Conservation (phyloP, 257 asterid species). For the Hygrophila difformis region DNA sequence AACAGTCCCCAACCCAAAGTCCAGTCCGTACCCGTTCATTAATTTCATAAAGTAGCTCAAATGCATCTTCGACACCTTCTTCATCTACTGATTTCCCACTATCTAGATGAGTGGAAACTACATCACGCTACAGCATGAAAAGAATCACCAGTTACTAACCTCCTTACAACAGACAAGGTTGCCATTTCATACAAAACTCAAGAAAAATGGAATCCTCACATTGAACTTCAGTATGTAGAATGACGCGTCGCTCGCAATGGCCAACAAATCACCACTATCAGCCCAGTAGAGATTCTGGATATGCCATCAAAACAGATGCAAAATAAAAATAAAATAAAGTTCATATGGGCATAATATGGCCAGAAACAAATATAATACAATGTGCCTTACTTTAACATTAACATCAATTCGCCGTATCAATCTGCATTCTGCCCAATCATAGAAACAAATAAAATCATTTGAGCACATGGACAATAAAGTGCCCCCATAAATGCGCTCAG, state of each 20-base stretch:
- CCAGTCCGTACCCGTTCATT: conserved; percentile 96
- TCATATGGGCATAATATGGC: conserved; percentile 3
- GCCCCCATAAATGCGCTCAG: conserved; percentile 87
- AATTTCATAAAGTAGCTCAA: conserved; percentile 86
- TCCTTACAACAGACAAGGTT: conserved; percentile 4
- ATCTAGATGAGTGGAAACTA: conserved; percentile 84
- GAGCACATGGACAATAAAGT: conserved; percentile 81
- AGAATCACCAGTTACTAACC: conserved; percentile 12
- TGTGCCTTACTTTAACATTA: conserved; percentile 63
- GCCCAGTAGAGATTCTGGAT: conserved; percentile 94
- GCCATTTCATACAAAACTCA: conserved; percentile 13
- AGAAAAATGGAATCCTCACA: conserved; percentile 31
- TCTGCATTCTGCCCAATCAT: conserved; percentile 93
- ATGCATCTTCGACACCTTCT: conserved; percentile 95
- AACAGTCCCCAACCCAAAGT: conserved; percentile 97
- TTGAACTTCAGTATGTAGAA: conserved; percentile 76
- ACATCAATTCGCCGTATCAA: conserved; percentile 87
- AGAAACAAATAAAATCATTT: conserved; percentile 82
- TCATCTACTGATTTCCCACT: conserved; percentile 86
- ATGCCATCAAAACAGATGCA: conserved; percentile 13
- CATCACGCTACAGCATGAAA: conserved; percentile 66
- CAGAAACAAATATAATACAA: conserved; percentile 8
- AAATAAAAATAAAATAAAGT: conserved; percentile 9
- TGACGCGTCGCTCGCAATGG: conserved; percentile 77
- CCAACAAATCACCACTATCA: conserved; percentile 81